A percentile compares a stretch with the other conserved stretches of the same genome.
These are phyloP conservation scores for Ambrosia trifida DNA, from an alignment of 129 eudicot genomes.

Conservation along the genomic window DNA sequence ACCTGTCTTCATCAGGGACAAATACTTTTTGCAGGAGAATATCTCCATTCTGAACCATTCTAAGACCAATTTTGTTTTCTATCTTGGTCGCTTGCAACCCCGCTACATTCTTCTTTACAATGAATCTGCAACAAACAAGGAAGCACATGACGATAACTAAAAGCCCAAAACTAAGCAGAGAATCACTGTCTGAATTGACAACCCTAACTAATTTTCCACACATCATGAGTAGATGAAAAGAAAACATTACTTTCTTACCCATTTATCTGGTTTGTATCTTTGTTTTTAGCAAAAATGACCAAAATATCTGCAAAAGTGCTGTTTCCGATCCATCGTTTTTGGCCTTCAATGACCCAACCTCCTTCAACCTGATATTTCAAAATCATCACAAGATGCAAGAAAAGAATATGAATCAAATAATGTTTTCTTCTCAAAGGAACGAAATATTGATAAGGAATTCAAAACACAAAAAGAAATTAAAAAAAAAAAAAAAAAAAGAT, in stretches of 20 bases:
- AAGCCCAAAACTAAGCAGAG: not conserved
- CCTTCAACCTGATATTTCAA: conserved; percentile 73
- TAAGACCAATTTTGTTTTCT: conserved; percentile 84
- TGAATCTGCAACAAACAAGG: conserved; percentile 54
- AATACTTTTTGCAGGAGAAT: conserved; percentile 71
- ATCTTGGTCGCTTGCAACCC: conserved; percentile 91
- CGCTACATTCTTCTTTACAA: conserved; percentile 74
- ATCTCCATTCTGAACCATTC: conserved; percentile 98
- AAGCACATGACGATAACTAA: conserved; percentile 11
- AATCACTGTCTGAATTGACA: not conserved
- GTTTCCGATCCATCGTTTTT: conserved; percentile 97
- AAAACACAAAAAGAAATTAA: conserved; percentile 4
- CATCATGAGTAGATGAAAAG: not conserved
- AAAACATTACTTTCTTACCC: conserved; percentile 53
- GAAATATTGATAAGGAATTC: not conserved
- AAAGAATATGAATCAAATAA: not conserved
- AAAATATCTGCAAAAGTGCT: conserved; percentile 97
- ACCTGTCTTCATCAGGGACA: conserved; percentile 92
- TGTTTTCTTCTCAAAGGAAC: not conserved
- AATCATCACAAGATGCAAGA: conserved; percentile 10
- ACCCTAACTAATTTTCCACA: not conserved
- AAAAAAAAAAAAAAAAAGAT: conserved; percentile 15
- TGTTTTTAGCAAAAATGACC: conserved; percentile 85
- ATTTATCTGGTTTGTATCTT: conserved; percentile 80
- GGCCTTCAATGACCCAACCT: conserved; percentile 98